Conservation (phyloP, 371 early-diverging fungal genomes). For the Rhizomucor miehei region DNA sequence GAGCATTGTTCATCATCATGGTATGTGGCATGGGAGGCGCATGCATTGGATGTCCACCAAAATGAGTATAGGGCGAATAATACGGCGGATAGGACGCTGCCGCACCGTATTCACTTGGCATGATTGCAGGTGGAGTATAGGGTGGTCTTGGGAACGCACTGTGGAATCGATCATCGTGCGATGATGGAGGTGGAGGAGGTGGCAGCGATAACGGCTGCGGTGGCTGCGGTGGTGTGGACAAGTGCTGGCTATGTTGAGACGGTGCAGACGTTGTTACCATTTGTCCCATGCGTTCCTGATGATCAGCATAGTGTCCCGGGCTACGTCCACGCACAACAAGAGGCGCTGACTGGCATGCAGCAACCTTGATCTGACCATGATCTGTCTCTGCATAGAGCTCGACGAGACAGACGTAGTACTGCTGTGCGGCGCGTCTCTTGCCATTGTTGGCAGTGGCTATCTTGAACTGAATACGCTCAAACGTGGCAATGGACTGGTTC, state of each 20-base stretch:
- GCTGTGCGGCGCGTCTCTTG: conserved; percentile 76
- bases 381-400: conserved; percentile 60
- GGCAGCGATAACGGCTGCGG: conserved; percentile 10
- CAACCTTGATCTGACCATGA: conserved; percentile 50
- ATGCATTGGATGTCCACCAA: not conserved
- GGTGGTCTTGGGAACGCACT: conserved; percentile 15
- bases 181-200: conserved; percentile 1
- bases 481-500: conserved; percentile 53
- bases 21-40: conserved; percentile 11
- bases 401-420: conserved; percentile 68
- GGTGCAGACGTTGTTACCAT: not conserved
- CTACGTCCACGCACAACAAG: conserved; percentile 85
- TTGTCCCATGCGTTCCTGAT: conserved; percentile 23
- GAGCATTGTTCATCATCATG: conserved; percentile 20
- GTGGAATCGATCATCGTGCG: conserved; percentile 11
- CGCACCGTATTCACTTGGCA: conserved; percentile 9
- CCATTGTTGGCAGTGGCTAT: conserved; percentile 86
- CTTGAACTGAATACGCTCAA: conserved; percentile 89
- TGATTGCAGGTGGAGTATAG: conserved; percentile 18
- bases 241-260: not conserved
- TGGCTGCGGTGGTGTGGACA: not conserved
- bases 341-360: conserved; percentile 63
- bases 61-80: conserved; percentile 8
- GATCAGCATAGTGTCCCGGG: conserved; percentile 80
- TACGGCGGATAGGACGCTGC: conserved; percentile 12